phyloP scores from a whole-genome alignment of 2,329 filamentous ascomycete species.

The Cryphonectria radicalis region DNA sequence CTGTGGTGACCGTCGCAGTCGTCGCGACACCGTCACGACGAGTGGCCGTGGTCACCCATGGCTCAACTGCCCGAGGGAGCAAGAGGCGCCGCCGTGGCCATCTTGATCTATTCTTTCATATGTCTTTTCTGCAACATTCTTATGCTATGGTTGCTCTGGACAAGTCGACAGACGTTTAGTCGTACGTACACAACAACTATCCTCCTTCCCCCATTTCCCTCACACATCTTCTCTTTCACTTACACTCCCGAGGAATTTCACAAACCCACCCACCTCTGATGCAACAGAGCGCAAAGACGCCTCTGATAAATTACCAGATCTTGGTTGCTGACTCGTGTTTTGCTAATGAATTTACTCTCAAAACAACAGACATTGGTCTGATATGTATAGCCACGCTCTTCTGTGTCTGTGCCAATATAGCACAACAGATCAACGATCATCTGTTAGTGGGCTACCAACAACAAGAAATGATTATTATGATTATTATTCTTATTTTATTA shows the following conservation, averaged over 20 bases:
- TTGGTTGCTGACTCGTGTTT: background rate
- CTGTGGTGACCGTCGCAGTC: background rate
- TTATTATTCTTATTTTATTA: no score
- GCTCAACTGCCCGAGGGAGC: conserved; percentile 18
- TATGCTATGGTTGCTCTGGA: conserved; percentile 24
- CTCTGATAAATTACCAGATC: background rate
- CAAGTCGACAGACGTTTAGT: conserved; percentile 16
- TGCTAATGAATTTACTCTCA: background rate
- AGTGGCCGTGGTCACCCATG: conserved; percentile 5
- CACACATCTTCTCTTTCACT: no score
- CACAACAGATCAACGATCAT: conserved; percentile 20
- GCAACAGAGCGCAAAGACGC: background rate
- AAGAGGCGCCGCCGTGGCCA: conserved; percentile 5
- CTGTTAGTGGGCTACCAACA: conserved; percentile 1
- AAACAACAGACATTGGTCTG: conserved; percentile 15
- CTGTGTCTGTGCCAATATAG: conserved; percentile 7
- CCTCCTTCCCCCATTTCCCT: background rate
- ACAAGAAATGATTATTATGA: background rate
- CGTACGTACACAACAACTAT: conserved; percentile 4
- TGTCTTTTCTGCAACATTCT: conserved; percentile 19
- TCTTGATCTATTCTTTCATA: conserved; percentile 16
- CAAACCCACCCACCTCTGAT: background rate
- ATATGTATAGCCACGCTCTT: conserved; percentile 15
- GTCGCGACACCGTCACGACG: background rate
- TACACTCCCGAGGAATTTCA: background rate